Percentiles rank a stretch among this genome's conserved stretches.
Evolutionary conservation across 371 early-diverging fungal genomes (phyloP).

Genomic region (Capillidium heterosporum): DNA sequence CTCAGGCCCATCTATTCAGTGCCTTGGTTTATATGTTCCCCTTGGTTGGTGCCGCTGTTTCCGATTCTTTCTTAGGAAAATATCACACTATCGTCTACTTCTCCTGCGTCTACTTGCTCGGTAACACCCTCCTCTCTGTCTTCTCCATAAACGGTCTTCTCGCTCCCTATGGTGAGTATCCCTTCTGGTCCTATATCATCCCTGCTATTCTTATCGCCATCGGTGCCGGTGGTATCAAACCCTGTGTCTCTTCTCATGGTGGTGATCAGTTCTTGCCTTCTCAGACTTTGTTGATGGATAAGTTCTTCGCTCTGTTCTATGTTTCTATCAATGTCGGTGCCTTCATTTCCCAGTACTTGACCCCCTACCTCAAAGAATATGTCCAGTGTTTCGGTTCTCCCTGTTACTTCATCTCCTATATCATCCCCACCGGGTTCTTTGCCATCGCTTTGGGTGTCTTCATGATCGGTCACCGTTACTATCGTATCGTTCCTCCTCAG

Average conservation of each 20-base stretch:
- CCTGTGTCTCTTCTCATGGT: no score
- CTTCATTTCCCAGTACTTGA: no score
- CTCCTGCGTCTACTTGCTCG: conserved; percentile 2
- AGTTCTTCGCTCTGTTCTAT: conserved; percentile 4
- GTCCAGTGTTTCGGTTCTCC: not conserved
- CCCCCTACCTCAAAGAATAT: no score
- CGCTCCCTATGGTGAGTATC: not conserved
- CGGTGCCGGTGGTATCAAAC: no score
- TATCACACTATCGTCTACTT: conserved; percentile 34
- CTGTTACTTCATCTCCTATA: conserved; percentile 1
- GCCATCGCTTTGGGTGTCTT: conserved; percentile 19
- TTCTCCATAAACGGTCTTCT: conserved; percentile 3
- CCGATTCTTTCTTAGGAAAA: conserved; percentile 42
- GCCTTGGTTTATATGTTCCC: no score
- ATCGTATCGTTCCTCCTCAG: conserved; percentile 25
- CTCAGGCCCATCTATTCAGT: conserved; percentile 24
- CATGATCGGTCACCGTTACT: conserved; percentile 21
- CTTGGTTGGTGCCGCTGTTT: no score
- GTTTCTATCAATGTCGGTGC: conserved; percentile 2
- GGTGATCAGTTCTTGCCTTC: no score
- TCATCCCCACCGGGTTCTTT: no score
- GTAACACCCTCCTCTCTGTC: not conserved
- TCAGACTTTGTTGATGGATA: no score
- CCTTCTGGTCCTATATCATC: not conserved
- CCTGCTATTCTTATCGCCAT: not conserved